Percentiles rank a stretch among this genome's conserved stretches.
Evolutionary conservation across 1,284 basidiomycete species (phyloP).

Genomic region (Puccinia triticina): DNA sequence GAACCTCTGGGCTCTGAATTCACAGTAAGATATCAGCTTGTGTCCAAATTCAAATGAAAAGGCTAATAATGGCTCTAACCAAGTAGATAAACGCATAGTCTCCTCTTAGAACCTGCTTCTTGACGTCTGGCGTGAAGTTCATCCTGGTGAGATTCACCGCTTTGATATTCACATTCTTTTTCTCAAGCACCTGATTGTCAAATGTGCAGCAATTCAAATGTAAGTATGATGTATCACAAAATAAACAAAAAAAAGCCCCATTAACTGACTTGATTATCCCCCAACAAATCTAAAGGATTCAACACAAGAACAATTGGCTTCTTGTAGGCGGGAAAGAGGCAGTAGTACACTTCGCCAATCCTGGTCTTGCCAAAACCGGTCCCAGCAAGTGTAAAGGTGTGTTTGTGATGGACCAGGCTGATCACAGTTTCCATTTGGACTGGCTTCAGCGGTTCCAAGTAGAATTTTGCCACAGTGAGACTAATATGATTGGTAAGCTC

Average conservation of each 20-base stretch:
- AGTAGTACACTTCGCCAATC: slow-evolving; percentile 15
- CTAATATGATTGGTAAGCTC: too few species aligned
- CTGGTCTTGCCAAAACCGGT: slow-evolving; percentile 18
- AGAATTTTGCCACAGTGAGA: slow-evolving; percentile 1
- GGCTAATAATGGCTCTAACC: background rate
- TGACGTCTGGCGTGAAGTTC: too few species aligned
- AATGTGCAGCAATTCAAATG: too few species aligned
- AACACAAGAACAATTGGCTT: slow-evolving; percentile 14
- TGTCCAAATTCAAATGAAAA: background rate
- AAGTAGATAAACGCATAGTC: slow-evolving; percentile 1
- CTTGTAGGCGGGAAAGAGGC: background rate
- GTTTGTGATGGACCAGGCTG: background rate
- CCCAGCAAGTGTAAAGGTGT: slow-evolving; percentile 13
- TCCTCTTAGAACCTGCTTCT: too few species aligned
- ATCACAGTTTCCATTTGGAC: background rate
- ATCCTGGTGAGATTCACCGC: too few species aligned
- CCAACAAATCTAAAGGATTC: slow-evolving; percentile 22
- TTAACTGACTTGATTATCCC: slow-evolving; percentile 27
- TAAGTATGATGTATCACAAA: background rate
- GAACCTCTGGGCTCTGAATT: slow-evolving; percentile 21
- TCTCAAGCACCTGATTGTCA: slow-evolving; percentile 1
- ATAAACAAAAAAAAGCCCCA: background rate
- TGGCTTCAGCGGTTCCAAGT: slow-evolving; percentile 1
- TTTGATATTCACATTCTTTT: background rate
- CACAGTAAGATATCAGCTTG: background rate